phyloP scores from a whole-genome alignment of 352 stramenopile species.

The Vaucheria bursata region DNA sequence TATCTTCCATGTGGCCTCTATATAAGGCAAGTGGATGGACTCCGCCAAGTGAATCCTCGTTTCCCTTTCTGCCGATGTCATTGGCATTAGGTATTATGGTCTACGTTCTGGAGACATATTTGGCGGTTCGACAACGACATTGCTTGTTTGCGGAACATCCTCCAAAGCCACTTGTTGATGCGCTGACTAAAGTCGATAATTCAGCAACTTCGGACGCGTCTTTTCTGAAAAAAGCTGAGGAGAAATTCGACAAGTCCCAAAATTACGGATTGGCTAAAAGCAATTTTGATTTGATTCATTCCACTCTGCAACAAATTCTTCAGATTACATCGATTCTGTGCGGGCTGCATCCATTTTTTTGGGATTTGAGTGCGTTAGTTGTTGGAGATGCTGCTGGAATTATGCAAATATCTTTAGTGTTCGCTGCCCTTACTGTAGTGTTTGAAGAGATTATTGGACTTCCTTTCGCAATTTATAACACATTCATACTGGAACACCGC shows the following conservation, averaged over 20 bases:
- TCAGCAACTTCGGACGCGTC: not conserved
- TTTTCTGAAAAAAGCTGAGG: slow-evolving; percentile 10
- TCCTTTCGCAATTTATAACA: slow-evolving; percentile 79
- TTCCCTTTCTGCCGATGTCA: slow-evolving; percentile 63
- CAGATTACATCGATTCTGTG: slow-evolving; percentile 71
- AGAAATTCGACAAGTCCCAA: slow-evolving; percentile 44
- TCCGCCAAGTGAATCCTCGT: not conserved
- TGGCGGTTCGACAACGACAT: slow-evolving; percentile 76
- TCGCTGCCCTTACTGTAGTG: slow-evolving; percentile 50
- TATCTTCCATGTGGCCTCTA: not conserved
- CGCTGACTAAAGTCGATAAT: slow-evolving; percentile 32
- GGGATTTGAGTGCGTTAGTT: slow-evolving; percentile 66
- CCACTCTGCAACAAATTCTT: slow-evolving; percentile 70
- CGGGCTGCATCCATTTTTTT: slow-evolving; percentile 84
- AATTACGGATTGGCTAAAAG: slow-evolving; percentile 90
- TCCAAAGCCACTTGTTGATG: slow-evolving; percentile 54
- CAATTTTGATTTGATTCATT: slow-evolving; percentile 79
- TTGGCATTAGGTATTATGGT: slow-evolving; percentile 77
- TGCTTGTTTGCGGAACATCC: slow-evolving; percentile 71
- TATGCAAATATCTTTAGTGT: not conserved
- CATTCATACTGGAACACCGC: slow-evolving; percentile 87
- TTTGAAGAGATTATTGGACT: slow-evolving; percentile 55
- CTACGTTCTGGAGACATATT: slow-evolving; percentile 80
- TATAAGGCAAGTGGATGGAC: slow-evolving; percentile 17
- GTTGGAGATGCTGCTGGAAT: slow-evolving; percentile 44